These are phyloP conservation scores for Xylaria venustula DNA, from an alignment of 495 filamentous ascomycete genomes.

Conservation along the genomic window DNA sequence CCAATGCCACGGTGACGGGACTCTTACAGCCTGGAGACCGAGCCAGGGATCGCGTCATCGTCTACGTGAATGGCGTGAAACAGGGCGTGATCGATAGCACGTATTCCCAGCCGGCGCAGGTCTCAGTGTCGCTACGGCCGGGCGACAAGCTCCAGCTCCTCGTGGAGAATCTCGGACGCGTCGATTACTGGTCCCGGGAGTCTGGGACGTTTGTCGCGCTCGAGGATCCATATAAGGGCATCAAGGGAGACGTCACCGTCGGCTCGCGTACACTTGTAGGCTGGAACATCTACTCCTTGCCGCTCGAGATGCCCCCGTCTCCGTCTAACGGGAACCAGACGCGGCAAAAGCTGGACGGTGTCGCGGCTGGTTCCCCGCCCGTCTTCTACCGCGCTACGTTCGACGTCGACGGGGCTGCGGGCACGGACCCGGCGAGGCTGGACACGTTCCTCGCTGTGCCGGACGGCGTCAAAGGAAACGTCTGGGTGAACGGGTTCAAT, in stretches of 20 bases:
- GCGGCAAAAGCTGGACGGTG: neutral
- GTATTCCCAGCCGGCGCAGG: constrained; percentile 34
- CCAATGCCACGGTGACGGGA: constrained; percentile 24
- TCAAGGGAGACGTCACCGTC: constrained; percentile 45
- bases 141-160: constrained; percentile 42
- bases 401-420: constrained; percentile 9
- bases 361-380: constrained; percentile 24
- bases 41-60: constrained; percentile 43
- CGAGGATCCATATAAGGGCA: constrained; percentile 45
- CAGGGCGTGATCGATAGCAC: constrained; percentile 44
- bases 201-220: constrained; percentile 31
- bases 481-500: constrained; percentile 49
- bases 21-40: constrained; percentile 36
- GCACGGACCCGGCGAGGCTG: constrained; percentile 19
- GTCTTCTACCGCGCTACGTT: constrained; percentile 44
- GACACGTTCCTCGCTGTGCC: constrained; percentile 45
- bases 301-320: constrained; percentile 25
- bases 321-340: neutral
- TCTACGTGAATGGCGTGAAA: constrained; percentile 41
- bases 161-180: constrained; percentile 47
- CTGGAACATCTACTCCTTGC: constrained; percentile 42
- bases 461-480: constrained; percentile 42
- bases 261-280: constrained; percentile 25
- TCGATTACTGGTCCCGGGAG: constrained; percentile 42
- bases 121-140: constrained; percentile 31